Evolutionary conservation across 225 moss, liverwort and hornwort genomes (phyloP).

Genomic region (Asterella californica): DNA sequence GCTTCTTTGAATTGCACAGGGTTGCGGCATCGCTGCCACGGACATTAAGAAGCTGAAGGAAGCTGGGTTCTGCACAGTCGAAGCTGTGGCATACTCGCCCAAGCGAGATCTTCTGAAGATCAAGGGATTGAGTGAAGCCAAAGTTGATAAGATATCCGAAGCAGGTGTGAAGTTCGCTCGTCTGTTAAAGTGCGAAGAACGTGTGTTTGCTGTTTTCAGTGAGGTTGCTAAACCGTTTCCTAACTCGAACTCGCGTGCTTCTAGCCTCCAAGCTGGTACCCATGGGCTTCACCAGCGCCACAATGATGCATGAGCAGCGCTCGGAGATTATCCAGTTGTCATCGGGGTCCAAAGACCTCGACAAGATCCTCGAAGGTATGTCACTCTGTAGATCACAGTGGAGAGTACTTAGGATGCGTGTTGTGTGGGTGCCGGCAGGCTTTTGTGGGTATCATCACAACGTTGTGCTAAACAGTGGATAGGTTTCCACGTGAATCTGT

Average conservation of each 20-base stretch:
- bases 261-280: conserved; percentile 78
- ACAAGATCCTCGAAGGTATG: conserved; percentile 64
- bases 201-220: neutral
- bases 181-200: too few species aligned
- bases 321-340: conserved; percentile 81
- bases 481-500: neutral
- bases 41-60: conserved; percentile 96
- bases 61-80: conserved; percentile 74
- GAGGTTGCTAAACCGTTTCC: neutral
- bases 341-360: conserved; percentile 83
- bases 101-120: conserved; percentile 80
- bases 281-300: conserved; percentile 92
- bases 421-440: too few species aligned
- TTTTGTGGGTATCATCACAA: too few species aligned
- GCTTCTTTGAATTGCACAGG: conserved; percentile 27
- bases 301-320: conserved; percentile 94
- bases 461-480: neutral
- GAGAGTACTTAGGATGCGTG: neutral
- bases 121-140: conserved; percentile 86
- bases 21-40: conserved; percentile 60
- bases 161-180: conserved; percentile 37
- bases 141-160: conserved; percentile 89
- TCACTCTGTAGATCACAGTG: neutral
- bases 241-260: neutral
- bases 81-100: conserved; percentile 76